Percentiles rank a stretch among this genome's conserved stretches.
Evolutionary conservation across 2,329 filamentous ascomycete species (phyloP).

Genomic region (Pseudogymnoascus sp.): DNA sequence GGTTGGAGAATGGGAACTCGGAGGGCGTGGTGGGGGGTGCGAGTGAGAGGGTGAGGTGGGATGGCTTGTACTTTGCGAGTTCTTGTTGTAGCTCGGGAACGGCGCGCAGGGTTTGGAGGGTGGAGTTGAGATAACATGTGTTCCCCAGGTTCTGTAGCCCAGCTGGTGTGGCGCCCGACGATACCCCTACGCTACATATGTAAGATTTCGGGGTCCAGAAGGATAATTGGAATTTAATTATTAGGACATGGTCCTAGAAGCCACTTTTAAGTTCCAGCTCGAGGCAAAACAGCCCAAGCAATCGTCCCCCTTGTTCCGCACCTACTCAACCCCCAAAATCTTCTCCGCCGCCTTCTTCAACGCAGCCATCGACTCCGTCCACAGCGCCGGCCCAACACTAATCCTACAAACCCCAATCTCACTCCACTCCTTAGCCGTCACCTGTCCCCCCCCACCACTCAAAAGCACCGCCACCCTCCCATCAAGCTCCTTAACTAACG

Average conservation of each 20-base stretch:
- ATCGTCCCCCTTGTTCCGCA: background rate
- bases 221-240: background rate
- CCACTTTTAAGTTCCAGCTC: background rate
- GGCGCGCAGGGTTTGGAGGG: constrained; percentile 78
- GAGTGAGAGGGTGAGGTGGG: background rate
- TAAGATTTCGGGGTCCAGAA: background rate
- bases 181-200: background rate
- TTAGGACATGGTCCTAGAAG: background rate
- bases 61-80: constrained; percentile 55
- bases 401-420: constrained; percentile 46
- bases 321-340: constrained; percentile 20
- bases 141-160: constrained; percentile 91
- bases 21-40: background rate
- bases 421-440: constrained; percentile 38
- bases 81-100: constrained; percentile 87
- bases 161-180: constrained; percentile 68
- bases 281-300: background rate
- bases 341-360: constrained; percentile 29
- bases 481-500: constrained; percentile 39
- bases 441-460: constrained; percentile 28
- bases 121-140: constrained; percentile 97
- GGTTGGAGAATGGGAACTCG: constrained; percentile 9
- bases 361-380: constrained; percentile 32
- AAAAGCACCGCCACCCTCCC: constrained; percentile 43
- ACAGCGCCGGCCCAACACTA: constrained; percentile 44